phyloP scores from a whole-genome alignment of 208 protist genomes.

The Vickermania ingenoplastis region DNA sequence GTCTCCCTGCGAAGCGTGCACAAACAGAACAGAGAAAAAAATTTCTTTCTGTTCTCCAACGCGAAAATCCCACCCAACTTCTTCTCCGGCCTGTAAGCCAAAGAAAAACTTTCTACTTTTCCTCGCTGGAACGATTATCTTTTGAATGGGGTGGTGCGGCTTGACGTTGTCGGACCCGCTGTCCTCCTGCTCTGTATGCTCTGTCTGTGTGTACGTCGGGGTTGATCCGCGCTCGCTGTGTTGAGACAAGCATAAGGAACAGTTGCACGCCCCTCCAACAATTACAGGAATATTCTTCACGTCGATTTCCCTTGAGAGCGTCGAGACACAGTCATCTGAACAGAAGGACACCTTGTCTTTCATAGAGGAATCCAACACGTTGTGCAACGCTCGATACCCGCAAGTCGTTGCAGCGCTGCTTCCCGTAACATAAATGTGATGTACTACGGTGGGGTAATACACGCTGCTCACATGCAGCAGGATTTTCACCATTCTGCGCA shows the following conservation, averaged over 20 bases:
- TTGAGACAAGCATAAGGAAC: conserved; percentile 24
- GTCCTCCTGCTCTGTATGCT: not conserved
- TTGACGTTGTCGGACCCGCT: not conserved
- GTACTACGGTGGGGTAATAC: conserved; percentile 50
- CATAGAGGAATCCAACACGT: conserved; percentile 12
- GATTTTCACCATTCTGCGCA: conserved; percentile 21
- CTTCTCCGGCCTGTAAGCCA: conserved; percentile 19
- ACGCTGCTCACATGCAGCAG: conserved; percentile 24
- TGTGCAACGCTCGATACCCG: conserved; percentile 18
- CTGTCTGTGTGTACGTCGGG: not conserved
- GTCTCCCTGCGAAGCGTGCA: conserved; percentile 20
- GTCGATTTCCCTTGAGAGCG: conserved; percentile 27
- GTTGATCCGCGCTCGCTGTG: not conserved
- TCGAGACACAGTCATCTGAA: conserved; percentile 16
- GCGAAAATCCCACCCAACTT: conserved; percentile 59
- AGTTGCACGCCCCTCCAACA: conserved; percentile 25
- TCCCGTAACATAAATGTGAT: conserved; percentile 49
- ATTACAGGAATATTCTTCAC: conserved; percentile 29
- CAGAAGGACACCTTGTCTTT: conserved; percentile 40
- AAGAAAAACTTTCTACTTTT: conserved; percentile 20
- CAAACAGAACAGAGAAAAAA: conserved; percentile 37
- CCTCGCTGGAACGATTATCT: conserved; percentile 17
- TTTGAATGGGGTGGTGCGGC: conserved; percentile 5
- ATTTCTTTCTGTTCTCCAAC: conserved; percentile 22
- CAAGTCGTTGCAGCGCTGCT: conserved; percentile 22